These are phyloP conservation scores for Parasitella parasitica DNA, from an alignment of 371 early-diverging fungal species.

Conservation along the genomic window DNA sequence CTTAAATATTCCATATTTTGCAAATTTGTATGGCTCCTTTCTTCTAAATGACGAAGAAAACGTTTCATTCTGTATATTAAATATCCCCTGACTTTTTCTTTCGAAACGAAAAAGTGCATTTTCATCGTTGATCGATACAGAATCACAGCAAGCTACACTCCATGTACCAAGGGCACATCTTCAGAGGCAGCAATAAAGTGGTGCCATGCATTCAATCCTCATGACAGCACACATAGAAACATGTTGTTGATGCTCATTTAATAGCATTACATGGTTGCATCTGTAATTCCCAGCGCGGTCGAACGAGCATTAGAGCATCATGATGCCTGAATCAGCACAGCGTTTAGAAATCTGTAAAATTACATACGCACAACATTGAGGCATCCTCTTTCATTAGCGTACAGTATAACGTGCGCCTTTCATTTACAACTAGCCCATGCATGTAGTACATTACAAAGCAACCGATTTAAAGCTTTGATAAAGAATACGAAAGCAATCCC, in stretches of 20 bases:
- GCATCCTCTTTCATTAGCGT: not conserved
- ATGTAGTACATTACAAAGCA: not conserved
- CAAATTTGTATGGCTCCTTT: not conserved
- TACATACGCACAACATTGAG: not conserved
- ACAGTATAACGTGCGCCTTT: not conserved
- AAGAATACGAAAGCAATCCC: not conserved
- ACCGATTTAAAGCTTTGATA: not conserved
- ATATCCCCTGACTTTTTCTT: not conserved
- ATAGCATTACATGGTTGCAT: not conserved
- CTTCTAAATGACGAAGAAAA: not conserved
- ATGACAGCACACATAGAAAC: not conserved
- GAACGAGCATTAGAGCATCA: too few species aligned
- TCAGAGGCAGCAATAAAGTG: not conserved
- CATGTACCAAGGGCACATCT: too few species aligned
- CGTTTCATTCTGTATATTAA: not conserved
- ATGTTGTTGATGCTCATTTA: not conserved
- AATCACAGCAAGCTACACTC: too few species aligned
- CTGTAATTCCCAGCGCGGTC: too few species aligned
- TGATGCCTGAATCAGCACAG: not conserved
- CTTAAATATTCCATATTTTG: not conserved
- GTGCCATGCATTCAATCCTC: not conserved
- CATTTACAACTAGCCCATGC: not conserved
- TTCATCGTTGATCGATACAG: not conserved
- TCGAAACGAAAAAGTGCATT: not conserved
- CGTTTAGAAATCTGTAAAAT: not conserved